Base-by-base conservation (phyloP, 495 filamentous ascomycete species). In the Aspergillus heteromorphus region DNA sequence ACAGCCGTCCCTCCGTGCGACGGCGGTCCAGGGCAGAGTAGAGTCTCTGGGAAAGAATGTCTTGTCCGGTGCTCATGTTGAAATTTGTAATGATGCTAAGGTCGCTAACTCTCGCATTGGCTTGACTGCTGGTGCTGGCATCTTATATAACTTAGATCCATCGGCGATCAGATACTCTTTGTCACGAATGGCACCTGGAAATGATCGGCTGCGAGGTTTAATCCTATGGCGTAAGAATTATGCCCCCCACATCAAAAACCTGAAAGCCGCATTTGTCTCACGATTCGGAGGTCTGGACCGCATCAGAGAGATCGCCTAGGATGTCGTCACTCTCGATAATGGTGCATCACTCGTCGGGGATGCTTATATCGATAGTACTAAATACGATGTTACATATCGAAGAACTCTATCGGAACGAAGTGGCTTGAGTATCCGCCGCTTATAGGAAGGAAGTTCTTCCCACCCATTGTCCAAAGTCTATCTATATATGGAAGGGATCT, bases 21-120 rank as follows among this genome's bases (percentile, higher is more conserved):
- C 53, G 53, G 8, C 40, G 45, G 13, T 55, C 45, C 36, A 55
- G 40, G 9, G 25, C 18, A 23, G 27, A 16, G 20, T 43, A 36
- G 23, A 49, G 38, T 27, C 49, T 55, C 1, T 27, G 38, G 31
- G 13, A 19, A 27, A 55, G 45, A 34, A 55, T 43, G 14, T 55
- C 18, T 10, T 30, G 34, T 23, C 53, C 53, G 11, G 13, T 3
- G 14, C 20, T 16, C 53, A 55, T 55, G 14, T 52, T 43, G 49
- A 27, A 27, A 27, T 7, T 7, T 20, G n/a, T 17, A 16, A 29
- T 25, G 19, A 1, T 31, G 8, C 5, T 20, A 16, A n/a, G 5
- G 16, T 21, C 4, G 23, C 7, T 27, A 7, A 27, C 7, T 27
- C 3, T 27, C 3, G 7, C 23, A 3, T 7, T 27, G 3, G 7